Evolutionary conservation across 306 rosid species (phyloP).

Genomic region (Medicago lupulina): DNA sequence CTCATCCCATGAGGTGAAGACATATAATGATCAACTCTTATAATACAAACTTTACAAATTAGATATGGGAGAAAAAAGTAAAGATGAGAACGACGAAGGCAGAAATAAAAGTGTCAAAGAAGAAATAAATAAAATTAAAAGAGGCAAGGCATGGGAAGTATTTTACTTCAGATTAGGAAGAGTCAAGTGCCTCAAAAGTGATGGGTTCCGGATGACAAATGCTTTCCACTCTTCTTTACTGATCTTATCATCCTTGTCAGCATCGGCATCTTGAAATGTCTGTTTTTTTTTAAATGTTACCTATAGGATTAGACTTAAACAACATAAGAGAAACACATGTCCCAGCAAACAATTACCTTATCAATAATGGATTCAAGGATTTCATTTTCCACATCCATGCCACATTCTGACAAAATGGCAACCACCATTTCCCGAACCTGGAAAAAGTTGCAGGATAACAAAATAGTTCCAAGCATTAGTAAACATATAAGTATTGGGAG

Average conservation of each 20-base stretch:
- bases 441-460: slow-evolving; percentile 9
- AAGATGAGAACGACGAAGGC: background rate
- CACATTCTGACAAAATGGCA: slow-evolving; percentile 62
- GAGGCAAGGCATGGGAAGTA: slow-evolving; percentile 19
- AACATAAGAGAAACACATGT: background rate
- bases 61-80: background rate
- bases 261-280: slow-evolving; percentile 73
- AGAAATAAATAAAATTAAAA: background rate
- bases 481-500: background rate
- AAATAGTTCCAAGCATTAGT: slow-evolving; percentile 16
- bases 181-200: slow-evolving; percentile 70
- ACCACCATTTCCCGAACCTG: slow-evolving; percentile 77
- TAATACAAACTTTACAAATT: background rate
- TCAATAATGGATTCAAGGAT: slow-evolving; percentile 60
- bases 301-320: slow-evolving; percentile 13
- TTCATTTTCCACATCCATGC: slow-evolving; percentile 54
- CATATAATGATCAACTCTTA: background rate
- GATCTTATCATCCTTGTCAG: slow-evolving; percentile 69
- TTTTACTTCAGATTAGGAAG: slow-evolving; percentile 61
- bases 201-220: slow-evolving; percentile 55
- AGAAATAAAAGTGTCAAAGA: background rate
- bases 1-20: background rate
- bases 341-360: slow-evolving; percentile 48
- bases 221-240: slow-evolving; percentile 69
- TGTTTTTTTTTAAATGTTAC: slow-evolving; percentile 28